Percentiles rank a stretch among this genome's conserved stretches.
Evolutionary conservation across 176 grass and related monocot genomes (phyloP).

Genomic region (Musa beccarii): DNA sequence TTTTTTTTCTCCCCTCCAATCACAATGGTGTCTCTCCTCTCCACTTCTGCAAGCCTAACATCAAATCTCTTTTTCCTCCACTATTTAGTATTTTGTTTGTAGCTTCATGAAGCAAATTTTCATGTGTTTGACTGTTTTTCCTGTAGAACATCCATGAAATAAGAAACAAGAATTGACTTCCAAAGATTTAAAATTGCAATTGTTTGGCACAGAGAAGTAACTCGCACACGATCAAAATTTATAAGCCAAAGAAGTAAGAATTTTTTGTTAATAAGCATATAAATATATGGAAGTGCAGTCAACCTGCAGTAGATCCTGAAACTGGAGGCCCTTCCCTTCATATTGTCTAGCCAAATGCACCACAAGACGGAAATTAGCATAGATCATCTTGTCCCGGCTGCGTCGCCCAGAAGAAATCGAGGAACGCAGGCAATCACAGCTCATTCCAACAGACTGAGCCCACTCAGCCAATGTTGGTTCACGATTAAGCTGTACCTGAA

Average conservation of each 20-base stretch:
- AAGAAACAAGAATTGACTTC: neutral
- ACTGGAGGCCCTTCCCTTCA: slow-evolving; percentile 43
- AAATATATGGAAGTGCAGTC: neutral
- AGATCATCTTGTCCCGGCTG: slow-evolving; percentile 70
- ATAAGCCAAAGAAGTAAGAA: neutral
- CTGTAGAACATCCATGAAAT: neutral
- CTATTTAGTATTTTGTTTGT: too few relatives aligned
- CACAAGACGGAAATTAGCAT: slow-evolving; percentile 61
- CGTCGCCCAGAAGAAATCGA: slow-evolving; percentile 32
- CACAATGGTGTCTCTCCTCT: too few relatives aligned
- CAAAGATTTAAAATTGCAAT: too few relatives aligned
- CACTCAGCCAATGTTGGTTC: slow-evolving; percentile 53
- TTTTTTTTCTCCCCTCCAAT: too few relatives aligned
- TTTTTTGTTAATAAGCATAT: neutral
- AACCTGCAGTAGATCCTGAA: slow-evolving; percentile 65
- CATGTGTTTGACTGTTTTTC: neutral
- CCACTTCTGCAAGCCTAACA: too few relatives aligned
- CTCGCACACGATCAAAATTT: neutral
- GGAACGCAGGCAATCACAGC: slow-evolving; percentile 36
- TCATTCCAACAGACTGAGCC: slow-evolving; percentile 65
- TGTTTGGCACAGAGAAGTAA: neutral
- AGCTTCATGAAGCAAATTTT: too few relatives aligned
- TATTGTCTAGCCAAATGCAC: slow-evolving; percentile 70
- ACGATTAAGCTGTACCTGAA: slow-evolving; percentile 34
- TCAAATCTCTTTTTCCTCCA: too few relatives aligned